Evolutionary conservation across 495 filamentous ascomycete genomes (phyloP).

Genomic region (Penicillium nucicola): DNA sequence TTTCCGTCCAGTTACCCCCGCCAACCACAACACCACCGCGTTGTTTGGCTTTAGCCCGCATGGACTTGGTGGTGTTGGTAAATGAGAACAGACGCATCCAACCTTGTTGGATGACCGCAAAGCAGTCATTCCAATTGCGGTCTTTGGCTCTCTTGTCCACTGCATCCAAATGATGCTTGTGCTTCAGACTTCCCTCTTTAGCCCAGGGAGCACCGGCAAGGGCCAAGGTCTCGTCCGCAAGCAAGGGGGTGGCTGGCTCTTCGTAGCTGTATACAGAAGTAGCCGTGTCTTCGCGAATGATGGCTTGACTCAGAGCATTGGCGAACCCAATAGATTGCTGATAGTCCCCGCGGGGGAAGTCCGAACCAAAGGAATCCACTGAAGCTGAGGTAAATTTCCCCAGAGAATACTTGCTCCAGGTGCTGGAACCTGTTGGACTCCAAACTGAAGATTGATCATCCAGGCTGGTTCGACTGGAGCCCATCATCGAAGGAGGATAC

Average conservation of each 20-base stretch:
- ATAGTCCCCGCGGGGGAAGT: slow-evolving; percentile 78
- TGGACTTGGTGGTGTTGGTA: slow-evolving; percentile 65
- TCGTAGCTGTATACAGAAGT: slow-evolving; percentile 49
- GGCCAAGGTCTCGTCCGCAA: slow-evolving; percentile 90
- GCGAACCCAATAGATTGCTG: slow-evolving; percentile 97
- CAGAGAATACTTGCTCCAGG: slow-evolving; percentile 92
- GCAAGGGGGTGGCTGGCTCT: slow-evolving; percentile 57
- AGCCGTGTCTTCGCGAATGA: slow-evolving; percentile 84
- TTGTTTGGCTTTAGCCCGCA: slow-evolving; percentile 64
- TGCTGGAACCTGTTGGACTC: slow-evolving; percentile 84
- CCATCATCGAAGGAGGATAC: slow-evolving; percentile 73
- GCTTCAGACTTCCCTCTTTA: slow-evolving; percentile 92
- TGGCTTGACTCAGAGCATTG: slow-evolving; percentile 93
- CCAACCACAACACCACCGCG: slow-evolving; percentile 71
- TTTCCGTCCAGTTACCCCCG: slow-evolving; percentile 96
- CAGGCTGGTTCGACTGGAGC: slow-evolving; percentile 89
- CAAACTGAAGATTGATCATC: slow-evolving; percentile 89
- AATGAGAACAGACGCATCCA: slow-evolving; percentile 95
- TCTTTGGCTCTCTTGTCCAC: slow-evolving; percentile 89
- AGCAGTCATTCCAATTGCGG: slow-evolving; percentile 89
- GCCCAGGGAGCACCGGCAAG: slow-evolving; percentile 93
- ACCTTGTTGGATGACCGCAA: slow-evolving; percentile 98
- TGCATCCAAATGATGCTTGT: slow-evolving; percentile 92
- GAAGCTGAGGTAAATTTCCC: slow-evolving; percentile 89
- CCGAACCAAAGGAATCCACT: slow-evolving; percentile 79